Base-by-base conservation (phyloP, 805 yeast genomes). In the Maudiozyma saulgeensis region DNA sequence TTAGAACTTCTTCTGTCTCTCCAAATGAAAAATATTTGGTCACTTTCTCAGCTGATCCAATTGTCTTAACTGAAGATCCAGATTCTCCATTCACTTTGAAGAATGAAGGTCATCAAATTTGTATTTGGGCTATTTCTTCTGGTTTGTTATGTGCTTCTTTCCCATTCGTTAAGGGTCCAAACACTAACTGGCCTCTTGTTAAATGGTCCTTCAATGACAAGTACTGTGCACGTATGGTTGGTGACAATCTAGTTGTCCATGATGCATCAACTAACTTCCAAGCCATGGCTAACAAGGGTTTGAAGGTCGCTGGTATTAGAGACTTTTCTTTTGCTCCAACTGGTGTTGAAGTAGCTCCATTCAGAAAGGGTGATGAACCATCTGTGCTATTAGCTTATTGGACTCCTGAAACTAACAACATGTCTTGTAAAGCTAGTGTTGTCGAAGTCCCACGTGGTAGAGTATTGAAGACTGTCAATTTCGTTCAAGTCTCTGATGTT, bases 271-370 rank as follows among this genome's bases (percentile, higher is more conserved):
- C 77, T 44, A 73, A 76, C 45, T 88, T 91, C 80, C 79, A 82
- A 53, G 78, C 93, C 55, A 72, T 91, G 57, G 97, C 89, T 63
- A 86, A 85, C 72, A 90, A 90, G 72, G 72, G 87, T 57, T 74
- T 89, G 61, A 87, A 85, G 68, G 78, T 88, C 56, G 86, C 85
- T 23, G 95, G 89, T 50, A 78, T 93, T 55, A 80, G 80, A 61
- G 96, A 90, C 68, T 93, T 93, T 62, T 95, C 88, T 67, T 93
- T 91, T 79, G 89, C 97, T 26, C 99, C 99, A 52, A 82, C 88
- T 23, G 85, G 87, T 57, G 86, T 88, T 47, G 74, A 78, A 58
- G 74, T 87, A 49, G 78, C 80, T 43, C 78, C 77, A 51, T 70
- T 79, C 48, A 77, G 72, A 57, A 76, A 71, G 51, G 72, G 66